Evolutionary conservation across 202 grass and related monocot genomes (phyloP).

Genomic region (Carex sylvatica): DNA sequence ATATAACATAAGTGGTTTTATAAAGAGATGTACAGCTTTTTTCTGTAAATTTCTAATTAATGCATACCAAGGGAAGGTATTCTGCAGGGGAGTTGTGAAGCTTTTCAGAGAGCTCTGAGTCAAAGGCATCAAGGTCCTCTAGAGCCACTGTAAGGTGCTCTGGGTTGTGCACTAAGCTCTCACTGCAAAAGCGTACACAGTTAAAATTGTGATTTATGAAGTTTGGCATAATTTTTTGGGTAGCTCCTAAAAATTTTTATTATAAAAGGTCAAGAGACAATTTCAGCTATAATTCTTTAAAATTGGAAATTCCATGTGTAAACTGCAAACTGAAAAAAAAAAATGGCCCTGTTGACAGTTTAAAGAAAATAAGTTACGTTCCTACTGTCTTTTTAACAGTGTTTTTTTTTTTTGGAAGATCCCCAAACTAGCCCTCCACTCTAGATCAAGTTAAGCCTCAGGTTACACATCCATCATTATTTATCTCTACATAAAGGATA

Average conservation of each 20-base stretch:
- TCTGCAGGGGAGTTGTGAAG: constrained; percentile 82
- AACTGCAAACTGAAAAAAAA: not conserved
- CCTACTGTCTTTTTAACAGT: not conserved
- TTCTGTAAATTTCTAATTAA: not conserved
- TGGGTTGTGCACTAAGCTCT: constrained; percentile 83
- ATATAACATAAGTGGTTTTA: not conserved
- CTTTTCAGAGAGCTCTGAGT: constrained; percentile 81
- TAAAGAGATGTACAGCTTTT: not conserved
- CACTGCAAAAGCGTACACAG: constrained; percentile 30
- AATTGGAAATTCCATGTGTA: not conserved
- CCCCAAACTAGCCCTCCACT: not conserved
- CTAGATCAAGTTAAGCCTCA: not conserved
- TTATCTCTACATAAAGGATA: not conserved
- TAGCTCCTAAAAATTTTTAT: not conserved
- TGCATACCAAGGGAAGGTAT: constrained; percentile 65
- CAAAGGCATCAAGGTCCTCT: constrained; percentile 91
- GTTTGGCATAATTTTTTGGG: not conserved
- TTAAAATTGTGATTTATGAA: not conserved
- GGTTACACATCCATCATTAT: not conserved
- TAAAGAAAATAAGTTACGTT: not conserved
- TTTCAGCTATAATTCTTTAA: not conserved
- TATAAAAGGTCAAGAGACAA: not conserved
- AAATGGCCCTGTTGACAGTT: not conserved
- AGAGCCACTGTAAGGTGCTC: constrained; percentile 85
- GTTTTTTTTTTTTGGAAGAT: not conserved